phyloP scores from a whole-genome alignment of 805 yeast genomes.

The Barnettozyma pratensis region DNA sequence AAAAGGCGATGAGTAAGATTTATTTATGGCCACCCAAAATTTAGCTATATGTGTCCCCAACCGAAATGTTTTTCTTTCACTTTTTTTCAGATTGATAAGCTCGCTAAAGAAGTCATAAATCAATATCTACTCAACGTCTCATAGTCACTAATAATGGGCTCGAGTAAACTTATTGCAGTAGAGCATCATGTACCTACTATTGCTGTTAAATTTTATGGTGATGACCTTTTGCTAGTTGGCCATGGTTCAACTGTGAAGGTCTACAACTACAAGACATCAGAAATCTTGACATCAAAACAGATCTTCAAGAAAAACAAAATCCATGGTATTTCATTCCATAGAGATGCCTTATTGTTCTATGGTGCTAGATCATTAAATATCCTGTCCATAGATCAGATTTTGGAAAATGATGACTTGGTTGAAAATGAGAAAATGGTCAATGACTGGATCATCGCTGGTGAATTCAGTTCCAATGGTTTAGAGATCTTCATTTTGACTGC shows the following conservation, averaged over 20 bases:
- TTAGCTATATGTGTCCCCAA: too few species aligned
- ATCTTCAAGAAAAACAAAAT: constrained; percentile 72
- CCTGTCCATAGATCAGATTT: constrained; percentile 27
- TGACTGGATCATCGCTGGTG: constrained; percentile 77
- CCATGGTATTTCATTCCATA: constrained; percentile 59
- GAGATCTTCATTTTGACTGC: constrained; percentile 62
- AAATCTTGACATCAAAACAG: constrained; percentile 33
- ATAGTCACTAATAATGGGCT: not conserved
- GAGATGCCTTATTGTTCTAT: constrained; percentile 37
- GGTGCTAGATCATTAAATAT: constrained; percentile 72
- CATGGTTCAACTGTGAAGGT: constrained; percentile 64
- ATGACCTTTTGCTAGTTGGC: constrained; percentile 49
- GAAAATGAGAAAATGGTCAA: constrained; percentile 46
- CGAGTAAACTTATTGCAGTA: constrained; percentile 1
- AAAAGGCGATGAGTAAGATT: too few species aligned
- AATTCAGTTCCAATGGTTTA: constrained; percentile 36
- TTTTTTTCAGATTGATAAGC: too few species aligned
- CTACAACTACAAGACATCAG: constrained; percentile 39
- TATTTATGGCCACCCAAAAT: too few species aligned
- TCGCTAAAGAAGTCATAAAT: too few species aligned
- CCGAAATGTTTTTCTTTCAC: too few species aligned
- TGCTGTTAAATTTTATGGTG: constrained; percentile 41
- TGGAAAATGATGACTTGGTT: constrained; percentile 19
- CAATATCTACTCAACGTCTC: too few species aligned
- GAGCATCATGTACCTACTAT: constrained; percentile 68